Conservation (phyloP, 306 rosid genomes). For the Fragaria ananassa region DNA sequence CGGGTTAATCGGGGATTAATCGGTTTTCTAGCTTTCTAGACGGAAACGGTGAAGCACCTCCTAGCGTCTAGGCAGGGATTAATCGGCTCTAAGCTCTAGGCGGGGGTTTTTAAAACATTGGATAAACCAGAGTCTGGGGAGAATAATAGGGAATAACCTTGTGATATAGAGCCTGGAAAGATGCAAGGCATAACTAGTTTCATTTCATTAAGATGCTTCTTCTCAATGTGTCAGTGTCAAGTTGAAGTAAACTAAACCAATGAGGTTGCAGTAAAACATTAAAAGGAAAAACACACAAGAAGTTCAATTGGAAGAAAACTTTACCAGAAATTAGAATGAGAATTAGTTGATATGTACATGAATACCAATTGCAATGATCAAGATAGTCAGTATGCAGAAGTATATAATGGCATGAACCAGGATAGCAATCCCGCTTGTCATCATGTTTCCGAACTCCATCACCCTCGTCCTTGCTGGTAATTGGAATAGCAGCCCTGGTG, state of each 20-base stretch:
- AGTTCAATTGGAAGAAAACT: neutral
- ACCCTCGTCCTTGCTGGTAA: slow-evolving; percentile 70
- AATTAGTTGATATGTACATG: slow-evolving; percentile 62
- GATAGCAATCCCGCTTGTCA: slow-evolving; percentile 90
- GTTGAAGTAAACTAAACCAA: slow-evolving; percentile 10
- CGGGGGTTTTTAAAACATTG: too few species aligned
- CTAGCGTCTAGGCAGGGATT: too few species aligned
- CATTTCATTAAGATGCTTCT: neutral
- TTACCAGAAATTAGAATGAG: slow-evolving; percentile 1
- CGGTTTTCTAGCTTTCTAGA: too few species aligned
- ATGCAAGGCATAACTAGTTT: neutral
- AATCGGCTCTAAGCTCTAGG: too few species aligned
- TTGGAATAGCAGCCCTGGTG: slow-evolving; percentile 88
- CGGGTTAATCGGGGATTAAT: too few species aligned
- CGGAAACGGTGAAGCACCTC: too few species aligned
- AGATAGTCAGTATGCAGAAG: slow-evolving; percentile 77
- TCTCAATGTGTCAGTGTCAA: slow-evolving; percentile 1
- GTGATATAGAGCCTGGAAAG: neutral
- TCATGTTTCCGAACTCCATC: slow-evolving; percentile 93
- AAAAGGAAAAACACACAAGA: neutral
- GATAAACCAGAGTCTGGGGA: neutral
- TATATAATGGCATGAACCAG: slow-evolving; percentile 79
- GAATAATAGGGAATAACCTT: neutral
- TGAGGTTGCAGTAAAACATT: slow-evolving; percentile 19
- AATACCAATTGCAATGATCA: slow-evolving; percentile 81